A percentile compares a stretch with the other conserved stretches of the same genome.
Conservation (phyloP, 2,329 filamentous ascomycete species). For the Sclerotinia borealis region DNA sequence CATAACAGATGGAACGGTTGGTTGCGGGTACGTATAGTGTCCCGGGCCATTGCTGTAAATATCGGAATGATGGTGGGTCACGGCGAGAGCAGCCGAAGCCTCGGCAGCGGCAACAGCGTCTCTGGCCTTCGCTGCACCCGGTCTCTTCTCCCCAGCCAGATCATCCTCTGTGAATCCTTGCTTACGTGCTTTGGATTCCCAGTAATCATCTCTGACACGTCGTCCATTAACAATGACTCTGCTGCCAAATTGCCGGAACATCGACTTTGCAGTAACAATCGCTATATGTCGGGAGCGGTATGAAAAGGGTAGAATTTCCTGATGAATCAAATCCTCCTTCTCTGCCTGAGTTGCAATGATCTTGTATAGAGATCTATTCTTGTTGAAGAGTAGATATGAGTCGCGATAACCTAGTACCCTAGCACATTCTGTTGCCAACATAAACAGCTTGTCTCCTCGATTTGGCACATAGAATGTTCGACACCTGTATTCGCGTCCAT, state of each 20-base stretch:
- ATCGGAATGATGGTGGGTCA: slow-evolving; percentile 74
- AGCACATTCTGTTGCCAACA: slow-evolving; percentile 96
- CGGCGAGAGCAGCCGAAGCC: slow-evolving; percentile 46
- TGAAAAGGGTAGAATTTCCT: slow-evolving; percentile 94
- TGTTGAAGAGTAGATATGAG: slow-evolving; percentile 98
- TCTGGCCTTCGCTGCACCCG: slow-evolving; percentile 81
- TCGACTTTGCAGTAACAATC: slow-evolving; percentile 93
- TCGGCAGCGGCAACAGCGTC: slow-evolving; percentile 63
- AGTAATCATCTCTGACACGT: slow-evolving; percentile 94
- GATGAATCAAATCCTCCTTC: slow-evolving; percentile 91
- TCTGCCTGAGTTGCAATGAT: slow-evolving; percentile 95
- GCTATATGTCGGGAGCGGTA: slow-evolving; percentile 98
- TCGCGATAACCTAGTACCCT: slow-evolving; percentile 90
- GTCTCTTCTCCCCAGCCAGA: slow-evolving; percentile 89
- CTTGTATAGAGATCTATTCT: slow-evolving; percentile 93
- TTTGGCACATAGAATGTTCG: slow-evolving; percentile 90
- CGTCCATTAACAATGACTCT: slow-evolving; percentile 85
- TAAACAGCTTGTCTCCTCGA: slow-evolving; percentile 89
- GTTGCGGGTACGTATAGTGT: slow-evolving; percentile 59
- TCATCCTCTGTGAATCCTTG: slow-evolving; percentile 98
- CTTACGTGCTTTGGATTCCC: slow-evolving; percentile 94
- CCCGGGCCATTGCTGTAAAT: slow-evolving; percentile 73
- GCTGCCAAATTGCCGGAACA: slow-evolving; percentile 98
- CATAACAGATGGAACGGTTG: slow-evolving; percentile 67
- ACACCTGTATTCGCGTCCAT: slow-evolving; percentile 83